phyloP scores from a whole-genome alignment of 2,329 filamentous ascomycete species.

The Aspergillus hortae region DNA sequence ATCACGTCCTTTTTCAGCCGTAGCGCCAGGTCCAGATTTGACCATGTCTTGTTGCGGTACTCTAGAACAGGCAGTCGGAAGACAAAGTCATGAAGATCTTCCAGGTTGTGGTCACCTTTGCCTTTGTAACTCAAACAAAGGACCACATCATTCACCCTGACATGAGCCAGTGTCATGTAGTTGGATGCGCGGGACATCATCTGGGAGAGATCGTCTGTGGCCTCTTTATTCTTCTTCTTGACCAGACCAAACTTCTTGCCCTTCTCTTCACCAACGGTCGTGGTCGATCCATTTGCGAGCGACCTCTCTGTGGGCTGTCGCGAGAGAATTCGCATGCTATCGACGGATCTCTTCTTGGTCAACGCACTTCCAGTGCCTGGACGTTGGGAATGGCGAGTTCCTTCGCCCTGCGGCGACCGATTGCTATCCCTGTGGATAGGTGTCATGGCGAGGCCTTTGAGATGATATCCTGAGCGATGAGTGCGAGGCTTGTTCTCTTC shows the following conservation, averaged over 20 bases:
- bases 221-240: conserved; percentile 58
- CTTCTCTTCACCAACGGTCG: conserved; percentile 32
- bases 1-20: conserved; percentile 93
- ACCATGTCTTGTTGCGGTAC: conserved; percentile 99
- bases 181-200: conserved; percentile 95
- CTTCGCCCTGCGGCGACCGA: conserved; percentile 16
- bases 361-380: conserved; percentile 28
- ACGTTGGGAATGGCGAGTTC: conserved; percentile 15
- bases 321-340: conserved; percentile 37
- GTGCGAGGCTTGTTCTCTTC: conserved; percentile 34
- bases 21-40: conserved; percentile 88
- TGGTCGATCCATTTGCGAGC: conserved; percentile 26
- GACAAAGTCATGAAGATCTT: conserved; percentile 96
- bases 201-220: conserved; percentile 85
- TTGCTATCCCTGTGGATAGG: conserved; percentile 28
- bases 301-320: conserved; percentile 37
- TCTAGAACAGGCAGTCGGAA: conserved; percentile 93
- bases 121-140: conserved; percentile 96
- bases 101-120: conserved; percentile 88
- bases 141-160: conserved; percentile 92
- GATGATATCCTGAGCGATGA: conserved; percentile 24
- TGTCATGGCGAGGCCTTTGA: conserved; percentile 34
- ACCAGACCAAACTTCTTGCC: conserved; percentile 48
- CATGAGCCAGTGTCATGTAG: conserved; percentile 95
- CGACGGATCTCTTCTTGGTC: conserved; percentile 40